Evolutionary conservation across 2,329 filamentous ascomycete species (phyloP).

Genomic region (Fusarium brevicatenulatum): DNA sequence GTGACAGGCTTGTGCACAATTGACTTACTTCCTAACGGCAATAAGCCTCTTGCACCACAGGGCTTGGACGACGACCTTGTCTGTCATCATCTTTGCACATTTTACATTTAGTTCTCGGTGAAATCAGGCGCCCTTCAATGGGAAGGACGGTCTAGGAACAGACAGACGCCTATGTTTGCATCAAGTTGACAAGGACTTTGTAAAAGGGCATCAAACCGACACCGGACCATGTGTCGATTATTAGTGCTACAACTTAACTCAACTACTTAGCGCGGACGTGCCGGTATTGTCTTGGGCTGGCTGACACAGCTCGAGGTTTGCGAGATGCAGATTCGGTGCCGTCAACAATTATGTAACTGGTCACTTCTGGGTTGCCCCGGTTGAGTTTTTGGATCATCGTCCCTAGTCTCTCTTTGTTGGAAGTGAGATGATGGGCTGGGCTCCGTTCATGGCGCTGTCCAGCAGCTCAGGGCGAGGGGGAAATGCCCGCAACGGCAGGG

Average conservation of each 20-base stretch:
- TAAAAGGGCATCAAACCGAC: slow-evolving; percentile 14
- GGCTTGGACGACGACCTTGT: slow-evolving; percentile 7
- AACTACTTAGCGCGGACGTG: slow-evolving; percentile 30
- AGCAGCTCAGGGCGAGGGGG: slow-evolving; percentile 30
- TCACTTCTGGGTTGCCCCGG: slow-evolving; percentile 36
- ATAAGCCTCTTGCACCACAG: slow-evolving; percentile 33
- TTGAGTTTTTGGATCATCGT: slow-evolving; percentile 42
- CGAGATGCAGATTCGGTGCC: slow-evolving; percentile 38
- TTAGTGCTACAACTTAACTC: slow-evolving; percentile 29
- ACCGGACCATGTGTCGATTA: slow-evolving; percentile 39
- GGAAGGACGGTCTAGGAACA: background rate
- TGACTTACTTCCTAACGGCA: slow-evolving; percentile 35
- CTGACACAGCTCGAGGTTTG: slow-evolving; percentile 35
- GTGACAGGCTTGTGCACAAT: slow-evolving; percentile 28
- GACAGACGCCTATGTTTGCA: slow-evolving; percentile 22
- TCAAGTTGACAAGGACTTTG: slow-evolving; percentile 20
- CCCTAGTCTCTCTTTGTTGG: slow-evolving; percentile 29
- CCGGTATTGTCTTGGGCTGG: slow-evolving; percentile 31
- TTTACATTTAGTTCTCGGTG: slow-evolving; percentile 26
- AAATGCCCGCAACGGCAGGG: slow-evolving; percentile 34
- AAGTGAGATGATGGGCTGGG: slow-evolving; percentile 41
- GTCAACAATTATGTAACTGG: slow-evolving; percentile 25
- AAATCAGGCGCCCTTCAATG: slow-evolving; percentile 25
- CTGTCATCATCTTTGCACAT: background rate
- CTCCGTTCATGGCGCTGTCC: slow-evolving; percentile 31